Evolutionary conservation across 2,329 filamentous ascomycete species (phyloP), one percentile per base, ranked within the genome.

Genomic region (Zymoseptoria brevis): DNA sequence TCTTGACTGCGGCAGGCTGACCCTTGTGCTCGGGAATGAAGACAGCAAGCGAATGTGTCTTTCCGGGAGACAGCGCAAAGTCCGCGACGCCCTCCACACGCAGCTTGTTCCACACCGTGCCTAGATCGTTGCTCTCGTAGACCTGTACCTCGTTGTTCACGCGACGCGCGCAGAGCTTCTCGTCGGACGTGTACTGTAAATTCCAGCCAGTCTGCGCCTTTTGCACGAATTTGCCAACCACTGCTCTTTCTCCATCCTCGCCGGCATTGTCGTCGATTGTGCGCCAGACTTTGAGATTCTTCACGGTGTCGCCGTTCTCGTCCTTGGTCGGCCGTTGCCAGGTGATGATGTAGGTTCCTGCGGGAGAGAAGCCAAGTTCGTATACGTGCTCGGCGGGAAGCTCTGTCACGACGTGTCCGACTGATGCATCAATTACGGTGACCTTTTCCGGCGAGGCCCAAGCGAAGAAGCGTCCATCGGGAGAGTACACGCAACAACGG

Each of bases 71-170:
- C 64, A 99, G 79, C 57, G 91, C 88, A 79, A 96, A 97, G 74
- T 94, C 89, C 51, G 86, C 77, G 59, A 96, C 89, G 60, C 93
- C 93, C 77, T 99, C 94, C 56, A 91, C 89, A 64, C 88, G 87
- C 73, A 99, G 81, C 81, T 96, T 96, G 77, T 96, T 96, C 91
- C 92, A 96, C 62, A 96, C 90, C 53, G 85, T 92, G 67, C 82
- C 80, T 71, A 97, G 80, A 73, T 97, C 87, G 66, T 87, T 83
- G 74, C 90, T 94, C 76, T 96, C 84, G 79, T 93, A 97, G 75
- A 99, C 96, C 71, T 97, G 94, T 58, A 99, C 89, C 80, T 97
- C 92, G 74, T 99, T 99, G 75, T 90, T 96, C 69, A 97, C 93
- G 63, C 87, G 82, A 67, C 94, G 90, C 66, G 93, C 94, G 75